Conservation (phyloP, 495 filamentous ascomycete genomes). For the Symbiotaphrina buchneri region DNA sequence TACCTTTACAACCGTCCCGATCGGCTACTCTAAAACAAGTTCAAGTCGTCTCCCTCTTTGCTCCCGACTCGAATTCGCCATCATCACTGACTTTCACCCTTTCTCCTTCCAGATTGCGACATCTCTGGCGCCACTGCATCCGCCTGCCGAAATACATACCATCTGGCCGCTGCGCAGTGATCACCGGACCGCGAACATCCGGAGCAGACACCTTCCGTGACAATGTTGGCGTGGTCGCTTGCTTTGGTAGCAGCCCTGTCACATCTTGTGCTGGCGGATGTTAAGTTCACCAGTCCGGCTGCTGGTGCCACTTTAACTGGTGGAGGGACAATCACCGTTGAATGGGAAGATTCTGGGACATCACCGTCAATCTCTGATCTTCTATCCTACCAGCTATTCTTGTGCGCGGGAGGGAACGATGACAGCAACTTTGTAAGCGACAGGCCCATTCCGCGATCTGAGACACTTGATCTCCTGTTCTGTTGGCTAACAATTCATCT, state of each 20-base stretch:
- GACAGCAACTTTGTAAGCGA: slow-evolving; percentile 4
- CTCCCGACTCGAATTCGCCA: no score
- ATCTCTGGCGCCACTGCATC: no score
- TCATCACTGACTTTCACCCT: no score
- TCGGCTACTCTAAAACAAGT: no score
- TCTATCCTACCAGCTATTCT: slow-evolving; percentile 31
- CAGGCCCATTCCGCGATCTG: neutral
- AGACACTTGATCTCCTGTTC: slow-evolving; percentile 1
- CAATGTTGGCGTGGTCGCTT: slow-evolving; percentile 15
- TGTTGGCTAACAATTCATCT: no score
- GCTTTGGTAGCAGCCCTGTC: slow-evolving; percentile 18
- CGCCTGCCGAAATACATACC: no score
- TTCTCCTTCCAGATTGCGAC: no score
- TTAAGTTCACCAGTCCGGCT: slow-evolving; percentile 28
- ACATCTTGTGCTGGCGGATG: slow-evolving; percentile 26
- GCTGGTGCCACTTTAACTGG: slow-evolving; percentile 21
- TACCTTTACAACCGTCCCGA: no score
- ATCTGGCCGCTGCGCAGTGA: no score
- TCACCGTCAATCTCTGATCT: slow-evolving; percentile 25
- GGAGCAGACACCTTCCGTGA: no score
- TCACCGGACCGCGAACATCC: no score
- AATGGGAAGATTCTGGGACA: slow-evolving; percentile 34
- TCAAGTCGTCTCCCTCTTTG: no score
- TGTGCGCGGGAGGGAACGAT: slow-evolving; percentile 40
- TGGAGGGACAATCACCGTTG: slow-evolving; percentile 24